Evolutionary conservation across 106 monocot species (phyloP).

Genomic region (Dendrobium officinale): DNA sequence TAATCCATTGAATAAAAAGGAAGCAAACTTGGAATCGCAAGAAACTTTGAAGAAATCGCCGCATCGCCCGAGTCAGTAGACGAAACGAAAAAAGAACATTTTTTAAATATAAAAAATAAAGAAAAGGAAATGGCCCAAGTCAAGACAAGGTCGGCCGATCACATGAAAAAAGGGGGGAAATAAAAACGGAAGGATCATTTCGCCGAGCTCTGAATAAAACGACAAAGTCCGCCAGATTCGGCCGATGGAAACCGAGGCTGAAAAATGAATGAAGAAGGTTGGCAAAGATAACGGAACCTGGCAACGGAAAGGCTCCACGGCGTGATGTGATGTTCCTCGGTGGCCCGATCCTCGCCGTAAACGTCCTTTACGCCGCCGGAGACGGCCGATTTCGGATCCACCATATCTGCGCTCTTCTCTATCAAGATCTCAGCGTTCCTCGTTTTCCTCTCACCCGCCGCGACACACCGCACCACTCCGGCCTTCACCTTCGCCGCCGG

Average conservation of each 20-base stretch:
- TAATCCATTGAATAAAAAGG: too few species aligned
- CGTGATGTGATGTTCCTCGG: slow-evolving; percentile 42
- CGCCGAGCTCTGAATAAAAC: background rate
- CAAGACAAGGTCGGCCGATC: background rate
- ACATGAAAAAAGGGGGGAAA: background rate
- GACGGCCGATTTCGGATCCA: slow-evolving; percentile 14
- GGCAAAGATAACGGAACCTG: slow-evolving; percentile 21
- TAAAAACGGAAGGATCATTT: background rate
- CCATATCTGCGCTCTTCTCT: slow-evolving; percentile 17
- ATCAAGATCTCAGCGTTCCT: slow-evolving; percentile 1
- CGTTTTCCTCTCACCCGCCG: slow-evolving; percentile 4
- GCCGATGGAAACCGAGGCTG: background rate
- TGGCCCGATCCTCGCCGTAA: slow-evolving; percentile 51
- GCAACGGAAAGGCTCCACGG: slow-evolving; percentile 50
- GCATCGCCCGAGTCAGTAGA: too few species aligned
- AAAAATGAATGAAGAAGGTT: background rate
- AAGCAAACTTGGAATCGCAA: too few species aligned
- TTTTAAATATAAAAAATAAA: too few species aligned
- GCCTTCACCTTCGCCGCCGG: background rate
- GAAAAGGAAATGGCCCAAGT: too few species aligned
- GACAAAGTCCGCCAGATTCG: background rate
- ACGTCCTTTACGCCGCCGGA: slow-evolving; percentile 33
- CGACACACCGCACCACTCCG: background rate
- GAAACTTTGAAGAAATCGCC: too few species aligned
- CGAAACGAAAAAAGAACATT: too few species aligned